These are phyloP conservation scores for Boletus reticulatus DNA, from an alignment of 768 basidiomycete species.

Conservation along the genomic window DNA sequence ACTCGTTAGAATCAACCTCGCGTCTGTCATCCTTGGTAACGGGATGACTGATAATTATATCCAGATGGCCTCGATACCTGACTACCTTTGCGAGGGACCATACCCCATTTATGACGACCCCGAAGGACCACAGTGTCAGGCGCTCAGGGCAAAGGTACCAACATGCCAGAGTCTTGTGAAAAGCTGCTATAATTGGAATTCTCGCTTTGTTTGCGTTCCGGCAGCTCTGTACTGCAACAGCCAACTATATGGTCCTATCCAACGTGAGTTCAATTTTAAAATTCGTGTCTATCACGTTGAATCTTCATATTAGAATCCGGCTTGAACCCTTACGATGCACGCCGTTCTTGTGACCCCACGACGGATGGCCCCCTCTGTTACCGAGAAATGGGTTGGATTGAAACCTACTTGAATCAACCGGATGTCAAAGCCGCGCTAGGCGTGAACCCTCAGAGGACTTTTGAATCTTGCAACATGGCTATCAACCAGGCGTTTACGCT, in stretches of 20 bases:
- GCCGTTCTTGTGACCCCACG: conserved; percentile 65
- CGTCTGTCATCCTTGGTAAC: conserved; percentile 83
- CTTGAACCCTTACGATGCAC: conserved; percentile 88
- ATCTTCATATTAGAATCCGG: conserved; percentile 49
- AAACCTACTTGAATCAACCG: conserved; percentile 80
- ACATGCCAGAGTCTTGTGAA: conserved; percentile 74
- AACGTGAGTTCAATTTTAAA: conserved; percentile 45
- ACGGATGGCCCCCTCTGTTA: conserved; percentile 78
- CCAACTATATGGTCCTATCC: conserved; percentile 68
- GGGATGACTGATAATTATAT: conserved; percentile 81
- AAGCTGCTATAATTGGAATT: conserved; percentile 62
- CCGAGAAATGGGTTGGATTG: conserved; percentile 81
- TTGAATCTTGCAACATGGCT: conserved; percentile 72
- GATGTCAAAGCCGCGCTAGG: conserved; percentile 79
- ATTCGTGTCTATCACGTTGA: not conserved
- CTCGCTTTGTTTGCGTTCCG: conserved; percentile 65
- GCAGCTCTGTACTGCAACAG: conserved; percentile 79
- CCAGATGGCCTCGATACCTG: conserved; percentile 79
- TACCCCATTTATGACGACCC: conserved; percentile 79
- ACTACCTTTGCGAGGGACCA: conserved; percentile 79
- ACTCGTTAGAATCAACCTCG: conserved; percentile 73
- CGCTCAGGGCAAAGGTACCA: conserved; percentile 62
- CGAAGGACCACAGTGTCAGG: conserved; percentile 60
- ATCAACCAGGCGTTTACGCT: conserved; percentile 78
- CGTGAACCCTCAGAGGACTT: conserved; percentile 55